Percentiles rank a stretch among this genome's conserved stretches.
Conservation (phyloP, 805 yeast genomes). For the Teunomyces tritomae region DNA sequence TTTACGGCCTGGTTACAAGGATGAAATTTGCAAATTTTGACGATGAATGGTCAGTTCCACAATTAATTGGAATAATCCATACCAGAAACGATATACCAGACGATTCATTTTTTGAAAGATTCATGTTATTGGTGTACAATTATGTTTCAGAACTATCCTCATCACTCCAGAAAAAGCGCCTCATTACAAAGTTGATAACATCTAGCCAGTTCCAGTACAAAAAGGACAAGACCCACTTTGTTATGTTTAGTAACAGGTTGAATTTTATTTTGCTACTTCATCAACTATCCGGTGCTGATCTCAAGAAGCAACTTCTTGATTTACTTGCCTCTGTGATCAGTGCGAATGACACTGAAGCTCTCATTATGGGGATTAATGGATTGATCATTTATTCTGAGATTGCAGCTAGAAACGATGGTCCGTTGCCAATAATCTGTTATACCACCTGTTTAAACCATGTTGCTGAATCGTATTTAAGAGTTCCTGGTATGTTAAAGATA, state of each 20-base stretch:
- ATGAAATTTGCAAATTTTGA: slow-evolving; percentile 35
- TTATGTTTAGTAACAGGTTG: slow-evolving; percentile 36
- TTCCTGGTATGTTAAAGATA: slow-evolving; percentile 17
- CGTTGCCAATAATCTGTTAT: slow-evolving; percentile 7
- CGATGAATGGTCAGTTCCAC: slow-evolving; percentile 30
- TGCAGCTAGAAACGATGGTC: background rate
- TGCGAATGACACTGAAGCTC: slow-evolving; percentile 7
- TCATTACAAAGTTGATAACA: slow-evolving; percentile 35
- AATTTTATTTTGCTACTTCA: slow-evolving; percentile 34
- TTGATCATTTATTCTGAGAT: slow-evolving; percentile 6
- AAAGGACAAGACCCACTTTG: slow-evolving; percentile 22
- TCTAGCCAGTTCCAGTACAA: slow-evolving; percentile 36
- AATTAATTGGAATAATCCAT: slow-evolving; percentile 18
- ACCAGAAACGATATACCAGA: slow-evolving; percentile 27
- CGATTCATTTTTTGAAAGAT: slow-evolving; percentile 32
- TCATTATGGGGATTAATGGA: slow-evolving; percentile 2
- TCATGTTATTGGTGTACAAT: slow-evolving; percentile 33
- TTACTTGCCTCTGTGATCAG: slow-evolving; percentile 21
- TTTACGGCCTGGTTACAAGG: slow-evolving; percentile 29
- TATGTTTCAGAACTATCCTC: slow-evolving; percentile 24
- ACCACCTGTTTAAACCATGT: slow-evolving; percentile 3
- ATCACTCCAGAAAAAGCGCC: slow-evolving; percentile 23
- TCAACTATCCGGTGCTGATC: slow-evolving; percentile 34
- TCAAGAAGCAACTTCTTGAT: slow-evolving; percentile 25
- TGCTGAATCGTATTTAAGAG: slow-evolving; percentile 1